Base-by-base conservation (phyloP, 805 yeast genomes). In the Starmera caribaea region DNA sequence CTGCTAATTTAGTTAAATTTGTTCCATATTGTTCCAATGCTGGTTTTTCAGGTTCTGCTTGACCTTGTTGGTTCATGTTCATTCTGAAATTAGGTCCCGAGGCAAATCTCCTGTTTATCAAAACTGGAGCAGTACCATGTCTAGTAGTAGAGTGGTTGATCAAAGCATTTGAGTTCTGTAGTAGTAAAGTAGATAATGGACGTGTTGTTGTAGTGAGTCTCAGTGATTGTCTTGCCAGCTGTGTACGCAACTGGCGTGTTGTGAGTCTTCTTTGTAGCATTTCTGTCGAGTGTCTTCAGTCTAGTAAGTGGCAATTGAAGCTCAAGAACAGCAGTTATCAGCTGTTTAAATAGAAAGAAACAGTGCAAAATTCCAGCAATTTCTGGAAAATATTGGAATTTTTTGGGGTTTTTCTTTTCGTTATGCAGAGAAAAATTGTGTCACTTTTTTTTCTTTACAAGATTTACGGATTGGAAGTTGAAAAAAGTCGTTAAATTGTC, bases 21-120 rank as follows among this genome's bases (percentile, higher is more conserved):
- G 83, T 74, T 16, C 96, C 98, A 56, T 66, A 90, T 53, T 80
- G 79, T 50, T 87, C 87, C 43, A 90, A 63, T 0, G 97, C 94
- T 1, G 90, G 83, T 45, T 78, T 71, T 28, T 76, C 81, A 16
- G 67, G 51, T 50, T 68, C 49, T 55, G 69, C 69, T 50, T 65
- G 50, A 49, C 65, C 73, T 51, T 74, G 57, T 51, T 65, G 69
- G 38, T 66, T 62, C 66, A 67, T 64, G 36, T 51, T 53, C 59
- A 54, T 54, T 36, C 45, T 46, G 38, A 51, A 54, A 16, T 36
- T 41, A 3, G 50, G 49, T 5, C 47, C 47, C 35, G 44, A 40
- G 9, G 47, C 45, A 39, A 41, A 36, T 41, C 49, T 45, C 7
- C 38, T 42, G 39, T 14, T 38, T 40, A 28, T 42, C 29, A 8